These are phyloP conservation scores for Fusarium nygamai DNA, from an alignment of 2,329 filamentous ascomycete species.

Conservation along the genomic window DNA sequence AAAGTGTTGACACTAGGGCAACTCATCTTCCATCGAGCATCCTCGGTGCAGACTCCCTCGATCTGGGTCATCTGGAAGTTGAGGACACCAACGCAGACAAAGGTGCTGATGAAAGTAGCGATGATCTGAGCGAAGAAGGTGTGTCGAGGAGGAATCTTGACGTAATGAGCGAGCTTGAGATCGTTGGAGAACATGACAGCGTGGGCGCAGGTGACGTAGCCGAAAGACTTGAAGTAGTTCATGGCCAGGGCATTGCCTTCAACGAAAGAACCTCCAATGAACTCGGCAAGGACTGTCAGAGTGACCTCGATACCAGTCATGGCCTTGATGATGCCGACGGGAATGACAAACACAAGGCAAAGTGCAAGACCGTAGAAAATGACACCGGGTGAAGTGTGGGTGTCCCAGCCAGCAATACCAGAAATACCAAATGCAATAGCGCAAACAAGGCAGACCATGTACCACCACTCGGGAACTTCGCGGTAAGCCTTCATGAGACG, in stretches of 20 bases:
- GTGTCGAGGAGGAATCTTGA: constrained; percentile 69
- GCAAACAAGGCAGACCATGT: constrained; percentile 53
- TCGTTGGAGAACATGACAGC: constrained; percentile 62
- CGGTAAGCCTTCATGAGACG: constrained; percentile 59
- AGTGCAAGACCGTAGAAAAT: constrained; percentile 62
- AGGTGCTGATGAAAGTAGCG: constrained; percentile 63
- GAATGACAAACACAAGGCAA: constrained; percentile 61
- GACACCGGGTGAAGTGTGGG: constrained; percentile 61
- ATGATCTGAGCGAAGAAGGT: constrained; percentile 69
- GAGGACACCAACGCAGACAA: constrained; percentile 60
- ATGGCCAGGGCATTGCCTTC: constrained; percentile 62
- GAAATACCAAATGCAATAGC: constrained; percentile 59
- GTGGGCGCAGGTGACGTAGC: constrained; percentile 60
- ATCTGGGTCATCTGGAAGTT: constrained; percentile 62
- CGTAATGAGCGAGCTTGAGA: constrained; percentile 63
- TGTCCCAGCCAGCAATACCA: constrained; percentile 60
- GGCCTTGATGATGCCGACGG: constrained; percentile 62
- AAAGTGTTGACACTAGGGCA: constrained; percentile 65
- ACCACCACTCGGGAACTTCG: constrained; percentile 67
- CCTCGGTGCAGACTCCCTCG: constrained; percentile 57
- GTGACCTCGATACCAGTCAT: constrained; percentile 64
- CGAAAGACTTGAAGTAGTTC: constrained; percentile 66
- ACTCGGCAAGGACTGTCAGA: constrained; percentile 63
- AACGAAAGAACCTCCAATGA: constrained; percentile 62
- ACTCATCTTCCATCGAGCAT: constrained; percentile 59